Evolutionary conservation across 495 filamentous ascomycete species (phyloP), one percentile per base, ranked within the genome.

Genomic region (Neurospora pannonica): DNA sequence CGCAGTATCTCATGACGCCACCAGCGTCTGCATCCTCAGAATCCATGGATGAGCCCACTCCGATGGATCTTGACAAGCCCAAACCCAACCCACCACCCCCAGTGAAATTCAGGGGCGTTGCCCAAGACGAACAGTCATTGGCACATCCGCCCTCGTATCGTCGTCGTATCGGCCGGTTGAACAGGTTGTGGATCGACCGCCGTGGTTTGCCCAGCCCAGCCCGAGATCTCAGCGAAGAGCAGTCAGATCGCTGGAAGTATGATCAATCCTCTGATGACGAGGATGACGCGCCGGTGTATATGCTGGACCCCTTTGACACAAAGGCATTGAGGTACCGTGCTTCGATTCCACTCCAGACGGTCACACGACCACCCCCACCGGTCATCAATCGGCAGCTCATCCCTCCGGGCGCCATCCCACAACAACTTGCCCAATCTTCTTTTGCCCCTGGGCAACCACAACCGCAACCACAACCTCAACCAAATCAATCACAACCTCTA

Each of bases 1-100:
- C 91, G 37, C 89, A 94, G 60, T 94, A 94, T 81, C 83, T 95
- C 75, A 92, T 94, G 78, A 97, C 94, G 31, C 95, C 95, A 17
- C 95, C 95, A 72, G 90, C 93, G 39, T 94, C 92, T 74, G 89
- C 90, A 71, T 89, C 91, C 54, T 92, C 91, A 11, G 91, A 88
- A 73, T 88, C 89, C 71, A 70, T 83, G 74, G 86, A 87, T 46
- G 88, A 80, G 74, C 81, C 82, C 38, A 80, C 71, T 48, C 81
- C 75, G 11, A 81, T 81, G 81, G 81, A 82, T 43, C 78, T 78
- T 75, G 84, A 80, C 77, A 83, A 81, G 78, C 79, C 75, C 40
- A 36, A 67, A 8, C 54, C 79, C 34, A 74, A 78, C 38, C 73
- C 62, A 46, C 74, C 70, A 39, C 76, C 75, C 24, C 74, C 77